phyloP scores from a whole-genome alignment of 371 early-diverging fungal species.

The Zopfochytrium polystomum region DNA sequence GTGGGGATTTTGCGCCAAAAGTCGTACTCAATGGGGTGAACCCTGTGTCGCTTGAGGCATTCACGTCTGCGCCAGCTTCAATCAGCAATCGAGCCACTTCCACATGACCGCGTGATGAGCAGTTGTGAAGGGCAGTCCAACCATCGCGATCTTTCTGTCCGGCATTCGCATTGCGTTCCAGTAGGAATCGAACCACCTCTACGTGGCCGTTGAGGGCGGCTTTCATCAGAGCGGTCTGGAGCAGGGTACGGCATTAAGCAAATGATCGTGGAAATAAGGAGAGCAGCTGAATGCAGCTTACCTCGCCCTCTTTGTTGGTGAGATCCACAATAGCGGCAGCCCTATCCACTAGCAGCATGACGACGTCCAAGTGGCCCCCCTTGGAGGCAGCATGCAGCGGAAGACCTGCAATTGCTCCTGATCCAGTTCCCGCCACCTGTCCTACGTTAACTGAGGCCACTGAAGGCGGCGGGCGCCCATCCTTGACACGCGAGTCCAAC shows the following conservation, averaged over 20 bases:
- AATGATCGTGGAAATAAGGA: background rate
- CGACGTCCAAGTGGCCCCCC: constrained; percentile 66
- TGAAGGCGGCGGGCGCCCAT: no score
- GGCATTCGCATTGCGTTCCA: constrained; percentile 63
- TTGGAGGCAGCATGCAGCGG: constrained; percentile 71
- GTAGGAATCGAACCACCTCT: constrained; percentile 61
- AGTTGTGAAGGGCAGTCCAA: constrained; percentile 79
- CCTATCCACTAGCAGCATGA: constrained; percentile 60
- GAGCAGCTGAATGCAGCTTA: constrained; percentile 25
- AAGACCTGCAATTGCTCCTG: no score
- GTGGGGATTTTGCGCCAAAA: constrained; percentile 1
- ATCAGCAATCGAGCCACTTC: constrained; percentile 18
- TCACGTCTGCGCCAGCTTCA: constrained; percentile 27
- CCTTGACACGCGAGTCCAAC: no score
- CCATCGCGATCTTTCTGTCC: constrained; percentile 74
- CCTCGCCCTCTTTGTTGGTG: constrained; percentile 71
- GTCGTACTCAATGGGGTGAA: constrained; percentile 73
- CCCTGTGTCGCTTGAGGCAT: constrained; percentile 68
- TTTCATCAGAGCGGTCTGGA: constrained; percentile 72
- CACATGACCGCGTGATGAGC: constrained; percentile 23
- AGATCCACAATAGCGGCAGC: constrained; percentile 66
- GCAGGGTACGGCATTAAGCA: background rate
- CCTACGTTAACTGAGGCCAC: no score
- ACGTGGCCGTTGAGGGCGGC: constrained; percentile 71
- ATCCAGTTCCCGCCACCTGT: no score